Base-by-base conservation (phyloP, 23 red algal genomes). In the Gracilaria caudata region DNA sequence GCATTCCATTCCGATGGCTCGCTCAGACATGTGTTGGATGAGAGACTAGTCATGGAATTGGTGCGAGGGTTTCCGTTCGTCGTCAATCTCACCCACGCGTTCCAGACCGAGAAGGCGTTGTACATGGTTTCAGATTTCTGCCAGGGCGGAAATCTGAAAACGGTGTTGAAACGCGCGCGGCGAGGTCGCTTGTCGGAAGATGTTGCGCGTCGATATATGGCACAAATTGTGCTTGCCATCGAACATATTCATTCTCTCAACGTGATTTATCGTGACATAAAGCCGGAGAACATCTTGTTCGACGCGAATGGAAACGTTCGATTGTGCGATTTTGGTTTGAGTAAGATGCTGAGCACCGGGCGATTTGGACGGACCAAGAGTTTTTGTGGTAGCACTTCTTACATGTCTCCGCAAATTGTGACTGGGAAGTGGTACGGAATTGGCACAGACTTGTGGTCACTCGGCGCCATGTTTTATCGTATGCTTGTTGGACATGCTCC, bases 61-160 rank as follows among this genome's bases (percentile, higher is more conserved):
- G 93, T 78, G 32, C 51, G 74, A 1, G 86, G 81, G 19, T 90
- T 92, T 77, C 95, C 90, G 41, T 98, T 89, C 77, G 77, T 98
- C 25, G 53, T 98, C n/a, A 51, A 47, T 7, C 88, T 98, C 36
- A 89, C 83, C 2, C 86, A 81, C 51, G 92, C 96, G 0, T 98
- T 98, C 71, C 96, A 98, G 82, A 91, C 83, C 40, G 84, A 73
- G 0, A 85, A 64, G 28, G 47, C 41, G 7, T 54, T 98, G 34
- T 98, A 98, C 63, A 84, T 98, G 81, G 81, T 95, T 16, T 82
- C 82, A 0, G 96, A 94, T 30, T 98, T 92, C 84, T 88, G 80
- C n/a, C 66, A 61, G 19, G 96, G 96, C 36, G 96, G 96, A 13
- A 90, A 98, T 49, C 65, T 98, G 1, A 85, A 64, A 30, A 83